Evolutionary conservation across 441 rosid species (phyloP), one percentile per base, ranked within the genome.

Genomic region (Daphne laureola): DNA sequence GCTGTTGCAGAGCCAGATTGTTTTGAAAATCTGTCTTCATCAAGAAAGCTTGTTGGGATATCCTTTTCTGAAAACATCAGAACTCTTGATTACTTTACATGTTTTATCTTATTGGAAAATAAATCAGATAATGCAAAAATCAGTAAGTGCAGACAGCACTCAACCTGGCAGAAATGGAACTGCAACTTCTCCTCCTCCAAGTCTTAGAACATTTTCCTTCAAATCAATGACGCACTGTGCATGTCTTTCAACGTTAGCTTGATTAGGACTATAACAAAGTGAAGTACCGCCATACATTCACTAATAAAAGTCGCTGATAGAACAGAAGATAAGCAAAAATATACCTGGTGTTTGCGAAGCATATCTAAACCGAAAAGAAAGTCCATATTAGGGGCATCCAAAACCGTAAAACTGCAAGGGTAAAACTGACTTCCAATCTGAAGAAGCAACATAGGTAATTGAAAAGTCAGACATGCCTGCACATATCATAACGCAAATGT

Each of bases 301-400:
- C 27, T 45, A 2, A 21, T 21, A 21, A 21, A 21, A 21, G 25
- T 21, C 1, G 2, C 25, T 21, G 25, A 21, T 21, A 21, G 25
- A 21, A 21, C 18, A 53, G 43, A 63, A 48, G 42, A 26, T 27
- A 65, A 31, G 52, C 44, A 57, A 49, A 23, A 62, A 71, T 46
- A 11, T 73, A 92, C 98, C 91, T 92, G 98, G 78, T 92, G 98
- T 86, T 92, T 92, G 46, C 97, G 90, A 17, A 92, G 97, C 98
- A 92, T 92, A 80, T 92, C 98, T 57, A 92, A 84, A 60, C 98
- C 98, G 55, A 93, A 93, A 12, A 93, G 84, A 69, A 93, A 93
- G 68, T 93, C 98, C 97, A 89, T 89, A 57, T 89, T 89, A 41
- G 96, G 90, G 14, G 98, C 68, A 71, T 93, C 98, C 82, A 93